Evolutionary conservation across 1,284 basidiomycete species (phyloP).

Genomic region (Puccinia hordei): DNA sequence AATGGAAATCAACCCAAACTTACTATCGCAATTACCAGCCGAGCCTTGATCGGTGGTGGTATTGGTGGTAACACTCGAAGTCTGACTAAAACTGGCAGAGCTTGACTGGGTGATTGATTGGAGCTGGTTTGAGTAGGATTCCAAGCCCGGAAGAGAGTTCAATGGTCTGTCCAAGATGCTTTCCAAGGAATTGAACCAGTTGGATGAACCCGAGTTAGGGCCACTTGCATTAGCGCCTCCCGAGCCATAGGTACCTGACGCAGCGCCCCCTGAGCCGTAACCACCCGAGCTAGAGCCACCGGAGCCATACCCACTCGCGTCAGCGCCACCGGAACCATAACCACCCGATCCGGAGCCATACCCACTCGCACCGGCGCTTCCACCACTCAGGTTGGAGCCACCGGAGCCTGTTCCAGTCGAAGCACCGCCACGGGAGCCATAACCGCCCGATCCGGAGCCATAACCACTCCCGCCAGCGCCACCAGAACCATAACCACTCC

Average conservation of each 20-base stretch:
- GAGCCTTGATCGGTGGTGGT: slow-evolving; percentile 22
- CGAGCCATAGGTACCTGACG: background rate
- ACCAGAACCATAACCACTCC: background rate
- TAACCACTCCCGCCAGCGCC: background rate
- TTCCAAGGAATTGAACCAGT: slow-evolving; percentile 14
- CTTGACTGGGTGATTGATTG: slow-evolving; percentile 26
- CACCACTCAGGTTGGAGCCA: background rate
- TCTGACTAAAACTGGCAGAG: slow-evolving; percentile 27
- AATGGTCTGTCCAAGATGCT: slow-evolving; percentile 20
- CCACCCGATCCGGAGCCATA: background rate
- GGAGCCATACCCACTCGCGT: background rate
- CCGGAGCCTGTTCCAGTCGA: background rate
- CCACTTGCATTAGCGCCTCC: too few relatives aligned
- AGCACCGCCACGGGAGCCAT: background rate
- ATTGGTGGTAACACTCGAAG: background rate
- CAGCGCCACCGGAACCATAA: background rate
- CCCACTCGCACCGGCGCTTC: background rate
- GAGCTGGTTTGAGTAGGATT: slow-evolving; percentile 17
- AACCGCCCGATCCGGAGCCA: background rate
- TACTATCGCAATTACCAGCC: slow-evolving; percentile 22
- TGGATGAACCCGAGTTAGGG: background rate
- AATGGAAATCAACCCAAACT: background rate
- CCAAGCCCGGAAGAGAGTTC: slow-evolving; percentile 15
- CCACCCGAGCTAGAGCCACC: background rate
- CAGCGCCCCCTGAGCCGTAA: background rate